phyloP scores from a whole-genome alignment of 371 early-diverging fungal genomes.

The Mortierella sp. region DNA sequence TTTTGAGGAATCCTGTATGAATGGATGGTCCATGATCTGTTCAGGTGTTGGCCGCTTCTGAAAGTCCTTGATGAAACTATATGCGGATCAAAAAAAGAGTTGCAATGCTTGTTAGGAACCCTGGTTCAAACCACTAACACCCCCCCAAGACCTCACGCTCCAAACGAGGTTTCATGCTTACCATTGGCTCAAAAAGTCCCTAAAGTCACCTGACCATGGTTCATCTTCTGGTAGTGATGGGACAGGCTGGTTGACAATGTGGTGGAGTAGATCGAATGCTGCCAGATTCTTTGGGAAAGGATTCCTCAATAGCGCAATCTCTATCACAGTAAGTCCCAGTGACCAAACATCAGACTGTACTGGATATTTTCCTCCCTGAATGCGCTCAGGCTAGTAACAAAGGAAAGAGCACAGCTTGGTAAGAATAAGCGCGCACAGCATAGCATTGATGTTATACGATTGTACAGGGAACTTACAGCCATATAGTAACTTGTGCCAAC shows the following conservation, averaged over 20 bases:
- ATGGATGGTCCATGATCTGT: conserved; percentile 75
- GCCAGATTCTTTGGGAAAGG: conserved; percentile 86
- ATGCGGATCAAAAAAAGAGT: conserved; percentile 20
- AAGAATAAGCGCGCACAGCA: not conserved
- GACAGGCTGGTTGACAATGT: conserved; percentile 89
- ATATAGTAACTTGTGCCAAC: conserved; percentile 96
- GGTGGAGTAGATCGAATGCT: conserved; percentile 91
- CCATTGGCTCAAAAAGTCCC: conserved; percentile 84
- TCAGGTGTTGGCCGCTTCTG: conserved; percentile 79
- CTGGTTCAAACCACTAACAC: no score
- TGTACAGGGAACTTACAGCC: conserved; percentile 74
- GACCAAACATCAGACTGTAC: conserved; percentile 97
- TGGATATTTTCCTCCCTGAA: conserved; percentile 90
- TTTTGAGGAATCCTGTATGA: conserved; percentile 57
- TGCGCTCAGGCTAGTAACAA: conserved; percentile 90
- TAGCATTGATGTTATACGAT: not conserved
- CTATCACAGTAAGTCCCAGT: conserved; percentile 91
- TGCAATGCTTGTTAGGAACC: no score
- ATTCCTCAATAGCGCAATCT: conserved; percentile 90
- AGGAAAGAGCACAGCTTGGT: no score
- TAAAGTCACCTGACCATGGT: conserved; percentile 77
- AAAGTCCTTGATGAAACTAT: conserved; percentile 84
- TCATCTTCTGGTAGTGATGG: conserved; percentile 78
- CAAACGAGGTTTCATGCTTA: conserved; percentile 60
- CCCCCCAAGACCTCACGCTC: no score